Evolutionary conservation across 2,329 filamentous ascomycete species (phyloP).

Genomic region (Fulvia fulva): DNA sequence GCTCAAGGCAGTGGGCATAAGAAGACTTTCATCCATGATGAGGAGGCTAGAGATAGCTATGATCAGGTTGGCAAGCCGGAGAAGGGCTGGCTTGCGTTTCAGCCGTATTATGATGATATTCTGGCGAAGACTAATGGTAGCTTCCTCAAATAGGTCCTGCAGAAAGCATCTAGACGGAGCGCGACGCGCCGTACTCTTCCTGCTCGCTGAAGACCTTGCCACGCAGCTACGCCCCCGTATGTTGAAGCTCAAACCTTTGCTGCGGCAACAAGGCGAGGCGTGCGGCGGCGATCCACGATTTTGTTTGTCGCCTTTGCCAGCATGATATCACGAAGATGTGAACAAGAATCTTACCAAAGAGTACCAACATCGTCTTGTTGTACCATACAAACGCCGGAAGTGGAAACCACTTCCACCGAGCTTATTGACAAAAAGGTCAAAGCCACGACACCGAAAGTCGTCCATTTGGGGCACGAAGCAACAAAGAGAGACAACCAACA

Average conservation of each 20-base stretch:
- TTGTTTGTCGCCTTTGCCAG: background rate
- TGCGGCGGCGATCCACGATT: background rate
- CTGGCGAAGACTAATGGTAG: constrained; percentile 48
- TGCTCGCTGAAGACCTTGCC: too few relatives aligned
- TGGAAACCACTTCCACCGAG: background rate
- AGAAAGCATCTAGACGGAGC: too few relatives aligned
- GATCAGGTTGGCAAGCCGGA: constrained; percentile 44
- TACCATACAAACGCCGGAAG: background rate
- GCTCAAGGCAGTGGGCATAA: constrained; percentile 37
- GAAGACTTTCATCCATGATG: constrained; percentile 40
- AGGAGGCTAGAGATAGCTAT: constrained; percentile 39
- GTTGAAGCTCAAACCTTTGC: background rate
- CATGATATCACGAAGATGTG: background rate
- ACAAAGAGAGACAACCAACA: background rate
- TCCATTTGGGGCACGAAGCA: background rate
- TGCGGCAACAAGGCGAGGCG: background rate
- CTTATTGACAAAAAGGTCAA: background rate
- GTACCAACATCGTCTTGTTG: background rate
- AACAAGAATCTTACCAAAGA: background rate
- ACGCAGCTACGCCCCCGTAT: background rate
- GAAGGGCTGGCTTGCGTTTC: constrained; percentile 51
- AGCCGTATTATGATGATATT: constrained; percentile 54
- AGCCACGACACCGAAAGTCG: background rate
- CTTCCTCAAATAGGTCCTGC: constrained; percentile 40
- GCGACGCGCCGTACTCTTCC: too few relatives aligned